These are phyloP conservation scores for Phalaenopsis hybrid DNA, from an alignment of 116 monocot genomes.

Conservation along the genomic window DNA sequence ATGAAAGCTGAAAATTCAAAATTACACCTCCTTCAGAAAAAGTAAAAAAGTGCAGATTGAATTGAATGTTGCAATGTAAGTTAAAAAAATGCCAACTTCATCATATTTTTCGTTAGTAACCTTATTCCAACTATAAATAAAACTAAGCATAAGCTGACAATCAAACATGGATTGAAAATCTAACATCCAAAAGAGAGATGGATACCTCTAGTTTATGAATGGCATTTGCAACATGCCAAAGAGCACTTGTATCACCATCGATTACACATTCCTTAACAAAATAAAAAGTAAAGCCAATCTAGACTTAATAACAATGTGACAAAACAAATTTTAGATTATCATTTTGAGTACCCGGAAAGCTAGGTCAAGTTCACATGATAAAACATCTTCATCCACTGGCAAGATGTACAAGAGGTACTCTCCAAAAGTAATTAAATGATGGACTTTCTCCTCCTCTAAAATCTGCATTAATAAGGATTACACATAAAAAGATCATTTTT, in stretches of 20 bases:
- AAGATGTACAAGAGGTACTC: slow-evolving; percentile 84
- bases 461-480: slow-evolving; percentile 42
- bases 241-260: slow-evolving; percentile 91
- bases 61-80: neutral
- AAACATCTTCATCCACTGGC: slow-evolving; percentile 89
- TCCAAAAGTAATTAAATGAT: slow-evolving; percentile 70
- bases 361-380: slow-evolving; percentile 90
- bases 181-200: slow-evolving; percentile 1
- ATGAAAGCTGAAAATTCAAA: slow-evolving; percentile 50
- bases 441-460: slow-evolving; percentile 83
- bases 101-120: neutral
- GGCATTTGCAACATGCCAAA: slow-evolving; percentile 98
- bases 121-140: neutral
- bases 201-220: slow-evolving; percentile 95
- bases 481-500: neutral
- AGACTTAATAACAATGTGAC: neutral
- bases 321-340: slow-evolving; percentile 1
- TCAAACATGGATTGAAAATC: neutral
- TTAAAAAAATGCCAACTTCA: neutral
- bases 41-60: neutral
- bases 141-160: neutral
- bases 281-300: neutral
- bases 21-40: neutral
- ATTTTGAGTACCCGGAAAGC: slow-evolving; percentile 52
- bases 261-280: slow-evolving; percentile 66